Base-by-base conservation (phyloP, 1,284 basidiomycete species). In the Waitea zeae region DNA sequence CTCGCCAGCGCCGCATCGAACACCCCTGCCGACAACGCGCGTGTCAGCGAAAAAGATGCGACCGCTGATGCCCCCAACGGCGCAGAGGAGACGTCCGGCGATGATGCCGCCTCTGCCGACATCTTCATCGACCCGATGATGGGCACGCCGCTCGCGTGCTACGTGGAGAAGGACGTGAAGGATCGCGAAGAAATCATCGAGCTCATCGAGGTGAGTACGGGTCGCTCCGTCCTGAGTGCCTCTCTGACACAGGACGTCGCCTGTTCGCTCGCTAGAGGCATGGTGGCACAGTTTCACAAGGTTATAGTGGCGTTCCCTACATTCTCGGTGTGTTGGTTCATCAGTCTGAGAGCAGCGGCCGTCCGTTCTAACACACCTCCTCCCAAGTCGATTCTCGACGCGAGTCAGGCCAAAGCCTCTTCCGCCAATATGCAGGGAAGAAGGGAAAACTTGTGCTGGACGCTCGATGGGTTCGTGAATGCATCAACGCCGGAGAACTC, bases 351-450 rank as follows among this genome's bases (percentile, higher is more conserved):
- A 30, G 9, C 9, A 31, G 11, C 33, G 20, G 12, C 34, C 31
- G 31, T 22, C 32, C 29, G 38, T 41, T 39, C 32, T 44, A 39
- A 41, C 40, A 38, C 42, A 40, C 41, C 47, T 41, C 14, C 20
- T 36, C n/a, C n/a, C n/a, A 39, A 78, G 76, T 80, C 41, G 72
- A 84, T 45, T 75, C 82, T 4, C 63, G 71, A 43, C 78, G 74
- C 44, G 61, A 70, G 38, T 77, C 78, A n/a, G 82, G 81, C 3
- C 80, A 84, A 49, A 81, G 70, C 44, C 50, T 86, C 2, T 82
- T 67, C 50, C 67, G 78, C 20, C 76, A 81, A 45, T 84, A 80
- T 49, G 66, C 62, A 3, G 64, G 65, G 31, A 83, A 82, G 55
- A 83, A 79, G 50, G 70, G 67, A 20, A 84, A 83, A 48, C 61